Conservation (phyloP, 352 stramenopile genomes). For the Pilasporangium apinafurcum region DNA sequence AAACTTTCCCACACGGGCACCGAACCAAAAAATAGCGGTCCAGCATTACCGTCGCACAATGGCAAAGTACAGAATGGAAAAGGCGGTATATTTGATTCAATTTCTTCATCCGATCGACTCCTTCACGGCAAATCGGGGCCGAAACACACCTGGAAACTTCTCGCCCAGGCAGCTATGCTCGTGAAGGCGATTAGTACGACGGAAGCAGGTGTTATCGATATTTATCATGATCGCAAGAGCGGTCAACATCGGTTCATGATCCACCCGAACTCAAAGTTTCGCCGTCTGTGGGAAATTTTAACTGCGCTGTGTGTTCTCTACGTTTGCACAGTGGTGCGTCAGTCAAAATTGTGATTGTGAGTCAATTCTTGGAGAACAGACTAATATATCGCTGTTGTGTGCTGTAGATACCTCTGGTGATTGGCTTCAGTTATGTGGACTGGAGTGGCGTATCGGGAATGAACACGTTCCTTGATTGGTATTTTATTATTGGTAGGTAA, state of each 20-base stretch:
- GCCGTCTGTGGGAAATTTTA: slow-evolving; percentile 58
- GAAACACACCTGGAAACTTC: slow-evolving; percentile 15
- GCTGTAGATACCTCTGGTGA: slow-evolving; percentile 45
- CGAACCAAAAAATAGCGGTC: too few species aligned
- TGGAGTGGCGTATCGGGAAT: slow-evolving; percentile 37
- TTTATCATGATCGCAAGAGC: slow-evolving; percentile 66
- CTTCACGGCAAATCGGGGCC: background rate
- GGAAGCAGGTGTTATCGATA: slow-evolving; percentile 52
- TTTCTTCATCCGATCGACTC: too few species aligned
- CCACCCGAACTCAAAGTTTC: slow-evolving; percentile 73
- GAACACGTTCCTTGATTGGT: slow-evolving; percentile 73
- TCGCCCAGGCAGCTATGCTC: slow-evolving; percentile 17
- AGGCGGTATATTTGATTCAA: too few species aligned
- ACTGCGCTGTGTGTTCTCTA: slow-evolving; percentile 76
- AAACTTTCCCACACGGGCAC: too few species aligned
- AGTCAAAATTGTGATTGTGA: too few species aligned
- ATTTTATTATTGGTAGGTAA: slow-evolving; percentile 53
- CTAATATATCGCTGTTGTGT: background rate
- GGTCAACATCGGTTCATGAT: slow-evolving; percentile 62
- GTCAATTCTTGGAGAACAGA: background rate
- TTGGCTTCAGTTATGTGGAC: slow-evolving; percentile 67
- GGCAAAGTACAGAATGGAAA: too few species aligned
- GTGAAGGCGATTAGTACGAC: slow-evolving; percentile 18
- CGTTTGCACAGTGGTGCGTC: slow-evolving; percentile 52
- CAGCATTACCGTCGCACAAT: too few species aligned